Base-by-base conservation (phyloP, 2,329 filamentous ascomycete genomes). In the Colletotrichum chlorophyti region DNA sequence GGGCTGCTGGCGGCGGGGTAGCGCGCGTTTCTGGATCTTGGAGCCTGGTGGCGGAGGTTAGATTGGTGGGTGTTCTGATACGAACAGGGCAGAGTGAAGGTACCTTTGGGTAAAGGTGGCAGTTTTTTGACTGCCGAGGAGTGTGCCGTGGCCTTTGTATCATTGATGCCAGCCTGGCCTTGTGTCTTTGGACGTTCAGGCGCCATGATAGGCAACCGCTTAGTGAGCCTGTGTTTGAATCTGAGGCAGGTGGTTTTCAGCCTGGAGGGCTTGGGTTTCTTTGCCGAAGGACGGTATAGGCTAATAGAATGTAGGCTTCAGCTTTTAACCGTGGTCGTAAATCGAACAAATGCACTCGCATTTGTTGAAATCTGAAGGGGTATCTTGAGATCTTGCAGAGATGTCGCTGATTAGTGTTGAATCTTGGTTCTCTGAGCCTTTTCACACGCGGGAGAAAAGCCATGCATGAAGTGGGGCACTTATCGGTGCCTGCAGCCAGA, bases 11-110 rank as follows among this genome's bases (percentile, higher is more conserved):
- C 66, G 72, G 61, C 75, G 69, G 62, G 70, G 68, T 37, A 81
- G 70, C 5, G 82, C 79, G 8, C 81, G 78, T 65, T 82, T 83
- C 48, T 77, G 77, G 61, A 85, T 66, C 46, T 72, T 80, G 53
- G 74, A 70, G 62, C 80, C 82, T 84, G 61, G 21, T 17, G n/a
- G n/a, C n/a, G n/a, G n/a, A 11, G 40, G 14, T 10, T 15, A 32
- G 12, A n/a, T n/a, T 24, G 53, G 69, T 54, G 29, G 66, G 64
- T 62, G 35, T 10, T 29, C n/a, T 12, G 4, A 1, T 11, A 49
- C 24, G 26, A n/a, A n/a, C 42, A 11, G 31, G 9, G 5, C 23
- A 17, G 9, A 19, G 9, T 12, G 5, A 8, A 12, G 12, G 11
- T 57, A 69, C 70, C 69, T 61, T 68, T n/a, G 19, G 60, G 51